Percentiles rank a stretch among this genome's conserved stretches.
These are phyloP conservation scores for Salix udensis DNA, from an alignment of 345 rosid species.

Conservation along the genomic window DNA sequence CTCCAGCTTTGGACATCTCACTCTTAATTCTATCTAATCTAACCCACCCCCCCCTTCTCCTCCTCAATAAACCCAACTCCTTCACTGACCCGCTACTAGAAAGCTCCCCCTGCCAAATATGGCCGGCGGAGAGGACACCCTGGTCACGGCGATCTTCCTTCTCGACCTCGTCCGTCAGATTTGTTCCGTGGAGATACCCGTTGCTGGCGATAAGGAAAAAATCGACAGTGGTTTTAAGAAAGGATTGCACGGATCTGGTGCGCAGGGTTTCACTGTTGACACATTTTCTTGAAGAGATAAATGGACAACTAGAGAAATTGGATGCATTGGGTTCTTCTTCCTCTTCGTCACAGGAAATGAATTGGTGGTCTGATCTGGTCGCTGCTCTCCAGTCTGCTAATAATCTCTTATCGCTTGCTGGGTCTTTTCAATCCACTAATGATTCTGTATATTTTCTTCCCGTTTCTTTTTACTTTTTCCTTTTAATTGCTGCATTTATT, in stretches of 20 bases:
- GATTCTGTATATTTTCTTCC: conserved; percentile 49
- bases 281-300: conserved; percentile 78
- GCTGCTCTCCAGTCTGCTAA: conserved; percentile 54
- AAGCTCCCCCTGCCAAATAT: not conserved
- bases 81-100: not conserved
- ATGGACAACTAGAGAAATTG: conserved; percentile 12
- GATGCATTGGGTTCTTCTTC: conserved; percentile 18
- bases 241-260: conserved; percentile 76
- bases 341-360: conserved; percentile 19
- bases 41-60: not conserved
- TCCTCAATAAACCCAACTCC: not conserved
- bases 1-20: conserved; percentile 4
- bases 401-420: conserved; percentile 48
- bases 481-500: not conserved
- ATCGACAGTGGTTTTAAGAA: conserved; percentile 38
- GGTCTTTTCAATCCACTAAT: conserved; percentile 29
- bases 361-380: conserved; percentile 66
- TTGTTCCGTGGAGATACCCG: not conserved
- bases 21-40: not conserved
- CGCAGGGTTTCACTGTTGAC: conserved; percentile 64
- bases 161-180: conserved; percentile 23
- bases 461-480: not conserved
- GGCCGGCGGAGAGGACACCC: not conserved
- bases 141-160: conserved; percentile 2
- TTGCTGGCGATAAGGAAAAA: conserved; percentile 12